Base-by-base conservation (phyloP, 345 rosid genomes). In the Citrus australasica region DNA sequence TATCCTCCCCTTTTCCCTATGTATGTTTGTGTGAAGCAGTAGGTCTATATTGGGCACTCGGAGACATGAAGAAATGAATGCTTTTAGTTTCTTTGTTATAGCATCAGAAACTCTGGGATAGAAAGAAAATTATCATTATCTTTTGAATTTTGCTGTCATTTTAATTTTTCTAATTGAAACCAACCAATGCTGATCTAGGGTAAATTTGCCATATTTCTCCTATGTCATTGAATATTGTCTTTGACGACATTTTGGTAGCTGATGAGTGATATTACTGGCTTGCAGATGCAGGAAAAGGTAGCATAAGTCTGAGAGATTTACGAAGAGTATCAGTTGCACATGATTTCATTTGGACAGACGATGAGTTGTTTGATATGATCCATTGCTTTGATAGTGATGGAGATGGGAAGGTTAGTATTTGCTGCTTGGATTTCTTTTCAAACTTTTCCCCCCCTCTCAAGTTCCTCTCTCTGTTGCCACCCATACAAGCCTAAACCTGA, bases 291-390 rank as follows among this genome's bases (percentile, higher is more conserved):
- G 98, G 92, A 83, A 89, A 82, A 68, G 95, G 95, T 11, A 59
- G 79, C 78, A 85, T 93, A 76, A 86, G 81, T 33, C 28, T 46
- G 35, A 75, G 87, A 79, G 98, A 95, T 86, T 38, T 91, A 73
- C 76, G 35, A 27, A 91, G 84, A 76, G 82, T 90, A 60, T 94
- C 94, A 2, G 53, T 27, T 25, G 84, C 90, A 28, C 91, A 93
- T 77, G 94, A 95, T 86, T 95, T 95, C 83, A 79, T 71, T 1
- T 93, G 97, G 98, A 82, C 91, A 38, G 87, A 91, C 70, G 82
- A 76, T 73, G 98, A 95, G 83, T 82, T 92, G 77, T 82, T 84
- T 62, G 90, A 88, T 87, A 95, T 95, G 98, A 86, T 95, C 77
- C 83, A 67, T 76, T 91, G 80, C 87, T 95, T 93, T 83, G 98